Conservation (phyloP, 495 filamentous ascomycete species). For the Penicilliopsis zonata region DNA sequence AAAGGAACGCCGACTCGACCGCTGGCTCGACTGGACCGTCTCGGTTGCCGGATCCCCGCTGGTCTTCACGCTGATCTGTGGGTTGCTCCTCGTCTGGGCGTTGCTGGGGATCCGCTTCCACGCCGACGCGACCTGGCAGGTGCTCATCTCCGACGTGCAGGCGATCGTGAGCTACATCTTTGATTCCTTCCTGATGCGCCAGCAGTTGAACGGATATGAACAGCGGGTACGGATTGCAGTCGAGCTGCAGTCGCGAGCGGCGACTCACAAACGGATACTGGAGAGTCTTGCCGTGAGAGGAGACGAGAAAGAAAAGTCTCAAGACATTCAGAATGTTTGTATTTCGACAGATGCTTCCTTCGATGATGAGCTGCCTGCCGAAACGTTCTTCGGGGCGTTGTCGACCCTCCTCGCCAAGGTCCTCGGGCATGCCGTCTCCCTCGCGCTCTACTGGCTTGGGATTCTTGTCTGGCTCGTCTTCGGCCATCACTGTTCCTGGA, state of each 20-base stretch:
- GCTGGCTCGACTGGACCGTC: neutral
- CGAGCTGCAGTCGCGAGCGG: constrained; percentile 17
- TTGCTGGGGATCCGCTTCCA: constrained; percentile 18
- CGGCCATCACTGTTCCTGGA: constrained; percentile 15
- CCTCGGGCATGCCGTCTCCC: constrained; percentile 16
- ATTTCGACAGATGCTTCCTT: constrained; percentile 5
- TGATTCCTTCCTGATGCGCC: constrained; percentile 26
- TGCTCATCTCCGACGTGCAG: constrained; percentile 22
- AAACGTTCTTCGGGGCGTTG: constrained; percentile 7
- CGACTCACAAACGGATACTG: constrained; percentile 19
- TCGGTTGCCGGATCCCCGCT: constrained; percentile 13
- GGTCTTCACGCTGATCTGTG: constrained; percentile 15
- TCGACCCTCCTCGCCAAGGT: constrained; percentile 10
- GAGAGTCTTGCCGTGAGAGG: constrained; percentile 7
- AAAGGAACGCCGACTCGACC: neutral
- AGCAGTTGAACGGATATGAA: constrained; percentile 20
- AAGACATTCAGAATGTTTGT: constrained; percentile 2
- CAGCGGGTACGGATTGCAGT: constrained; percentile 12
- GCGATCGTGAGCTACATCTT: constrained; percentile 26
- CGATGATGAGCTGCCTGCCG: constrained; percentile 7
- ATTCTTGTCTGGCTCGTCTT: constrained; percentile 24
- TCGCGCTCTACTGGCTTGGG: constrained; percentile 21
- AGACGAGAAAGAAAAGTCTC: constrained; percentile 8
- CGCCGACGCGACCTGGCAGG: constrained; percentile 20
- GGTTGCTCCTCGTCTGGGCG: constrained; percentile 14